Evolutionary conservation across 768 basidiomycete genomes (phyloP).

Genomic region (Trametes punicea): DNA sequence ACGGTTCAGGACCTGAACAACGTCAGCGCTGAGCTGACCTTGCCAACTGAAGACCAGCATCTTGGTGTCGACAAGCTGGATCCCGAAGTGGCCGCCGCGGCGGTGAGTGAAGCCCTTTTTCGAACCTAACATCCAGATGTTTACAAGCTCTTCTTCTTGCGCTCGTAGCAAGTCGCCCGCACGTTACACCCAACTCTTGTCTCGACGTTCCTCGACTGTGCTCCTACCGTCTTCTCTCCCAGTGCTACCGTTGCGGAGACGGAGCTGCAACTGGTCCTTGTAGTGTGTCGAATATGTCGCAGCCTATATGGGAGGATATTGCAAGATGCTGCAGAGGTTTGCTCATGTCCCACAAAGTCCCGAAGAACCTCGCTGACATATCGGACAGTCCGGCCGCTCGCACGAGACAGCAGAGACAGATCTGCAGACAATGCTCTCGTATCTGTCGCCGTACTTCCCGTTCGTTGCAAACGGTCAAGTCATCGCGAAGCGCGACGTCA

Average conservation of each 20-base stretch:
- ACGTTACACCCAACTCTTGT: constrained; percentile 77
- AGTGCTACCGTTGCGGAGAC: constrained; percentile 53
- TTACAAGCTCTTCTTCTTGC: background rate
- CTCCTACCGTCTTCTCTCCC: constrained; percentile 77
- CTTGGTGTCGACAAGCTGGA: constrained; percentile 4
- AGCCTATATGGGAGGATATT: constrained; percentile 59
- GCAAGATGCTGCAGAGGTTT: constrained; percentile 38
- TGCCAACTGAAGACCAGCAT: background rate
- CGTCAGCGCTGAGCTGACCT: background rate
- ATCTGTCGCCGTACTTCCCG: constrained; percentile 85
- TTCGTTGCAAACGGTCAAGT: constrained; percentile 44
- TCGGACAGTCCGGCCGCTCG: constrained; percentile 13
- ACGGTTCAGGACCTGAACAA: constrained; percentile 25
- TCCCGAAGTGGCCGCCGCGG: constrained; percentile 14
- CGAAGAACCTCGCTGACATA: background rate
- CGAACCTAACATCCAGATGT: too few species aligned
- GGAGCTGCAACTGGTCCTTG: constrained; percentile 57
- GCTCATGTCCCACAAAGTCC: constrained; percentile 18
- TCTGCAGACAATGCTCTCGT: constrained; percentile 57
- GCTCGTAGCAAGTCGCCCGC: constrained; percentile 58
- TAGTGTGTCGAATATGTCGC: constrained; percentile 53
- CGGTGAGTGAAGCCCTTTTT: constrained; percentile 13
- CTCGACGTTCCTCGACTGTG: constrained; percentile 84
- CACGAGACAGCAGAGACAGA: constrained; percentile 39
- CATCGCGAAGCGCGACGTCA: constrained; percentile 46